phyloP scores from a whole-genome alignment of 75 land plant species.

The Sequoia sempervirens region DNA sequence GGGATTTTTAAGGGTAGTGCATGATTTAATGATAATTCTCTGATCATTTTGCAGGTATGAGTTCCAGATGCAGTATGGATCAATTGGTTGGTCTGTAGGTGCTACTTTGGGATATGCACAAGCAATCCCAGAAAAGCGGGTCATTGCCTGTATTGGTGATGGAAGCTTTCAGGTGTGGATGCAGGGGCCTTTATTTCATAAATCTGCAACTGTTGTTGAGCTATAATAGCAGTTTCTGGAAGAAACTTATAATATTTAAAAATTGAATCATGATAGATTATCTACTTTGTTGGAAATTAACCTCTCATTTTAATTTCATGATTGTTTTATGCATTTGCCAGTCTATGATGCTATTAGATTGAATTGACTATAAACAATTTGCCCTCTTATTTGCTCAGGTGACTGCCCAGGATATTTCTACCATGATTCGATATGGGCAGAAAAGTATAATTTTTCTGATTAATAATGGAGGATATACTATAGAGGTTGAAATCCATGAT shows the following conservation, averaged over 20 bases:
- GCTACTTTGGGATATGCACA: constrained; percentile 47
- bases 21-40: neutral
- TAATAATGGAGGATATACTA: constrained; percentile 53
- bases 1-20: neutral
- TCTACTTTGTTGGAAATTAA: neutral
- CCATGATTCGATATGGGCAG: constrained; percentile 39
- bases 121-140: constrained; percentile 26
- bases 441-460: constrained; percentile 40
- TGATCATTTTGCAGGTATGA: constrained; percentile 25
- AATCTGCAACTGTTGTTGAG: neutral
- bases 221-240: neutral
- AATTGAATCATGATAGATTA: neutral
- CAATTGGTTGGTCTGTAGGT: constrained; percentile 62
- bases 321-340: neutral
- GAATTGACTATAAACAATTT: neutral
- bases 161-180: constrained; percentile 47
- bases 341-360: neutral
- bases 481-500: constrained; percentile 52
- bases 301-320: neutral
- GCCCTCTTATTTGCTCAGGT: constrained; percentile 17
- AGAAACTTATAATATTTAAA: neutral
- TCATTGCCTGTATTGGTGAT: constrained; percentile 53
- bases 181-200: neutral
- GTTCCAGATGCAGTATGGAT: constrained; percentile 63
- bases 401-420: constrained; percentile 41